These are phyloP conservation scores for Ceratocystis ficicola DNA, from an alignment of 2,329 filamentous ascomycete genomes.

Conservation along the genomic window DNA sequence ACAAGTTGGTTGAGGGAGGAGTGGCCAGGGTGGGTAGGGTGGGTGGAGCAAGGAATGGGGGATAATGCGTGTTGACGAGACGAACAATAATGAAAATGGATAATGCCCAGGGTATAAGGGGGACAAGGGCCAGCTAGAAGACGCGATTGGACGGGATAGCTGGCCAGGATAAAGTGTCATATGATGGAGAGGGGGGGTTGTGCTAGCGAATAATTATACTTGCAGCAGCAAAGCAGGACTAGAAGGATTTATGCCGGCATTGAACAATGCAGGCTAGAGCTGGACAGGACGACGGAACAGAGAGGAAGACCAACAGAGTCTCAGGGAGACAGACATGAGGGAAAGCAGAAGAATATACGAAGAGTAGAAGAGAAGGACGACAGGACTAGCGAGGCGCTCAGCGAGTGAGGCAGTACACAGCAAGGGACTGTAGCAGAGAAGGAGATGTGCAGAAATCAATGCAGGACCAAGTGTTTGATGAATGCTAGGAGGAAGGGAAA, in stretches of 20 bases:
- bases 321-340: no score
- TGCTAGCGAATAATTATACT: neutral
- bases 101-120: slow-evolving; percentile 1
- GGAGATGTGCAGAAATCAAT: no score
- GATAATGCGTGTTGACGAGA: neutral
- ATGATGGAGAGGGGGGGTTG: neutral
- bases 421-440: no score
- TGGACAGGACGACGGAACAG: neutral
- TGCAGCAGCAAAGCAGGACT: neutral
- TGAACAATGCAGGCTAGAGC: neutral
- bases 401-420: no score
- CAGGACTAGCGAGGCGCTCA: no score
- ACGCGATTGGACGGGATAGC: neutral
- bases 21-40: neutral
- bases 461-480: no score
- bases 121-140: neutral
- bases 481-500: neutral
- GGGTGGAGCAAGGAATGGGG: neutral
- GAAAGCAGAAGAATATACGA: neutral
- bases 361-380: neutral
- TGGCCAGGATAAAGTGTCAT: neutral
- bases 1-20: neutral
- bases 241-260: neutral
- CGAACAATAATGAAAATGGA: neutral
- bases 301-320: neutral